Percentiles rank a stretch among this genome's conserved stretches.
Conservation (phyloP, 805 yeast genomes). For the Ogataea trehalophila region DNA sequence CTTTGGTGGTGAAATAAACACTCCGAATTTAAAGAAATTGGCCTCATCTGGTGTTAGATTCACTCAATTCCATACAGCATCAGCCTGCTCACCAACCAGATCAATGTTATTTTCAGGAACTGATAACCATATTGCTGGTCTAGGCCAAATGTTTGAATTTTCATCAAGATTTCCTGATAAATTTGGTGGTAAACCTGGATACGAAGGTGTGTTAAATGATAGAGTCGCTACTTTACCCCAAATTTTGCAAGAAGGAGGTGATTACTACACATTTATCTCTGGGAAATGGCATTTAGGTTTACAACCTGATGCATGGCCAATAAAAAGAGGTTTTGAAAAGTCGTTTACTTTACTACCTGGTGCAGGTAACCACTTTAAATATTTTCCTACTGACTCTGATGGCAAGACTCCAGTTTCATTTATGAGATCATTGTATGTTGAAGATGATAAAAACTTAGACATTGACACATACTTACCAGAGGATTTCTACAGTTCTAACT, state of each 20-base stretch:
- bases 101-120: slow-evolving; percentile 59
- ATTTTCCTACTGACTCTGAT: slow-evolving; percentile 32
- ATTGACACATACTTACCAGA: slow-evolving; percentile 37
- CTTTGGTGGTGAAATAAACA: slow-evolving; percentile 54
- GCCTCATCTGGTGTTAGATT: slow-evolving; percentile 44
- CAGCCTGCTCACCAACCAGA: slow-evolving; percentile 63
- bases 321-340: slow-evolving; percentile 44
- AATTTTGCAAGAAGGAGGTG: slow-evolving; percentile 40
- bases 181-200: slow-evolving; percentile 44
- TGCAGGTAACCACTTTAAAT: slow-evolving; percentile 53
- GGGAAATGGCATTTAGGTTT: slow-evolving; percentile 64
- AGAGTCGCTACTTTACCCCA: slow-evolving; percentile 52
- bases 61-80: slow-evolving; percentile 58
- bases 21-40: slow-evolving; percentile 46
- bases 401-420: slow-evolving; percentile 26
- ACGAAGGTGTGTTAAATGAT: slow-evolving; percentile 50
- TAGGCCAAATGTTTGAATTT: slow-evolving; percentile 55
- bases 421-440: slow-evolving; percentile 36
- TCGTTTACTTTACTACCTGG: slow-evolving; percentile 50
- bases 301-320: slow-evolving; percentile 43
- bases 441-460: slow-evolving; percentile 34
- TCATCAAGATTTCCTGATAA: slow-evolving; percentile 33
- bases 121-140: slow-evolving; percentile 57
- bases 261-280: slow-evolving; percentile 44
- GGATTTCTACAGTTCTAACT: slow-evolving; percentile 41